phyloP scores from a whole-genome alignment of 192 early-diverging fungal species.

The Glomus cerebriforme region DNA sequence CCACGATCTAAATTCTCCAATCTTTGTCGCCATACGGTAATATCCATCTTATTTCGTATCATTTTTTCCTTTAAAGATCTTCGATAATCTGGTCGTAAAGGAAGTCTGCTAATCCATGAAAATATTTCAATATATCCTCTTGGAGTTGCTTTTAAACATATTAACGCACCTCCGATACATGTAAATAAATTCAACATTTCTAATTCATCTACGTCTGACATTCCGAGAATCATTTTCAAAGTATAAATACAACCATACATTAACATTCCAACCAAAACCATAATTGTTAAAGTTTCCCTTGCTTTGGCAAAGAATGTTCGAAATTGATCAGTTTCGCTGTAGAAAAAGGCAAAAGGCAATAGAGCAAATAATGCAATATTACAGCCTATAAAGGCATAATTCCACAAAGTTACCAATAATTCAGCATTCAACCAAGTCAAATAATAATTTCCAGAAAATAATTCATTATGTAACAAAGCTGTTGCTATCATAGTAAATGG shows the following conservation, averaged over 20 bases:
- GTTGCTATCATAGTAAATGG: constrained; percentile 31
- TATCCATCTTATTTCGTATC: constrained; percentile 20
- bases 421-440: constrained; percentile 26
- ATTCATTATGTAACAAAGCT: constrained; percentile 11
- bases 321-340: constrained; percentile 31
- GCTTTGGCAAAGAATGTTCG: constrained; percentile 24
- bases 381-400: constrained; percentile 32
- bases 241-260: constrained; percentile 29
- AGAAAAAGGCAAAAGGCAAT: constrained; percentile 31
- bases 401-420: constrained; percentile 29
- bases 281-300: constrained; percentile 22
- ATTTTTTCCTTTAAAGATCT: constrained; percentile 16
- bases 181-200: constrained; percentile 29
- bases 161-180: constrained; percentile 12
- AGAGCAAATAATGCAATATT: constrained; percentile 31
- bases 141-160: constrained; percentile 28
- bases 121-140: constrained; percentile 25
- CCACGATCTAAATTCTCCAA: constrained; percentile 20
- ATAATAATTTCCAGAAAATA: constrained; percentile 19
- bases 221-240: constrained; percentile 22
- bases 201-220: constrained; percentile 1
- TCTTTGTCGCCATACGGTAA: background rate
- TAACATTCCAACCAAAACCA: constrained; percentile 23
- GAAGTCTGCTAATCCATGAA: constrained; percentile 19
- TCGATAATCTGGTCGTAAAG: constrained; percentile 25